These are phyloP conservation scores for Microglena sp. DNA, from an alignment of 139 green algal genomes.

Conservation along the genomic window DNA sequence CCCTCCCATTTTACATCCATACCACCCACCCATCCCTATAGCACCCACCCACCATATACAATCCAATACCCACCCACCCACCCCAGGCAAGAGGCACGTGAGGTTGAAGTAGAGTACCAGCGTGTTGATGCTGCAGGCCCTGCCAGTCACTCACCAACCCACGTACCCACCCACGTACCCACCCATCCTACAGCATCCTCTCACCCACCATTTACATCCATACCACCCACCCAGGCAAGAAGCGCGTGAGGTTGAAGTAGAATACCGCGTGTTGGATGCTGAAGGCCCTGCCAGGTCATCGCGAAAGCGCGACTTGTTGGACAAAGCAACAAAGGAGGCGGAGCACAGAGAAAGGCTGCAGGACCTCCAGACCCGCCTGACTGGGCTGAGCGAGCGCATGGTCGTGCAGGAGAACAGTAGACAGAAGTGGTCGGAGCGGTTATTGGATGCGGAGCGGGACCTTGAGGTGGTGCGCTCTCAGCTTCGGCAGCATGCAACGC, in stretches of 20 bases:
- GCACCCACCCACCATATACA: not conserved
- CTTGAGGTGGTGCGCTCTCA: constrained; percentile 30
- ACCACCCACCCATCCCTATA: too few species aligned
- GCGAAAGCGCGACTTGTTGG: constrained; percentile 60
- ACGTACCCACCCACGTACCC: too few species aligned
- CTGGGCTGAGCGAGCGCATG: constrained; percentile 20
- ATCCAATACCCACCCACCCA: not conserved
- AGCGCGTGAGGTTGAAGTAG: constrained; percentile 38
- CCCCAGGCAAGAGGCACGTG: constrained; percentile 23
- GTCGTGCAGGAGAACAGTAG: constrained; percentile 15
- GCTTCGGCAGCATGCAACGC: constrained; percentile 29
- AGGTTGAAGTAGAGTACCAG: constrained; percentile 47
- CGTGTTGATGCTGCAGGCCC: constrained; percentile 21
- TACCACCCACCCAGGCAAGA: constrained; percentile 21
- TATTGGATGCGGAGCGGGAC: constrained; percentile 24
- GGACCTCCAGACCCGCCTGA: constrained; percentile 21
- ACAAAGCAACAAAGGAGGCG: constrained; percentile 69
- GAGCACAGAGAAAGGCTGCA: constrained; percentile 64
- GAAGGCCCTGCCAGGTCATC: constrained; percentile 56
- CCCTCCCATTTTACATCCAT: too few species aligned
- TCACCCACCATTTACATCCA: not conserved
- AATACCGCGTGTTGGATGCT: constrained; percentile 36
- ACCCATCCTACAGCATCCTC: too few species aligned
- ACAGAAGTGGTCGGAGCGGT: constrained; percentile 2
- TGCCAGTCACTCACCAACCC: constrained; percentile 1